phyloP scores from a whole-genome alignment of 1,284 basidiomycete genomes.

The Phaffia rhodozyma region DNA sequence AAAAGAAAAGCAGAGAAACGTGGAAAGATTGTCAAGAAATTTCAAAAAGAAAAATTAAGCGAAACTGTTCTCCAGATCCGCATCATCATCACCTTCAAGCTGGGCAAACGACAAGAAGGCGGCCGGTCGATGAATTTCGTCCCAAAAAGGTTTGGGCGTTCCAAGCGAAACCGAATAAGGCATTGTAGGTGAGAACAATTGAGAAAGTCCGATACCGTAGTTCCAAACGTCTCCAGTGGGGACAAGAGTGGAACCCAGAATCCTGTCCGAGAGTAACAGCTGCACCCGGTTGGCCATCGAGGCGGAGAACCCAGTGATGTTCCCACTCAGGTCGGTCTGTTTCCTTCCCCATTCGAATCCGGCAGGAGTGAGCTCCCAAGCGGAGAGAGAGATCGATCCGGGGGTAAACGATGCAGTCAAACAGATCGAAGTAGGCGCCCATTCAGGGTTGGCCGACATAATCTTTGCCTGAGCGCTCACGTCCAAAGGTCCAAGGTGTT shows the following conservation, averaged over 20 bases:
- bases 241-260: constrained; percentile 79
- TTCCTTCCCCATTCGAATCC: constrained; percentile 99
- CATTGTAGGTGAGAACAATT: constrained; percentile 75
- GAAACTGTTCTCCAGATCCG: constrained; percentile 66
- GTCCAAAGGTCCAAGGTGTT: constrained; percentile 83
- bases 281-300: constrained; percentile 97
- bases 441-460: constrained; percentile 91
- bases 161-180: constrained; percentile 80
- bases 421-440: constrained; percentile 88
- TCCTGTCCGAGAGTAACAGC: constrained; percentile 82
- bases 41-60: constrained; percentile 6
- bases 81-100: constrained; percentile 76
- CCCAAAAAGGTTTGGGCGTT: constrained; percentile 89
- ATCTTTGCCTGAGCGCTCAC: constrained; percentile 92
- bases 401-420: constrained; percentile 88
- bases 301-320: constrained; percentile 83
- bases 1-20: background rate
- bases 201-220: constrained; percentile 81
- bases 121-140: constrained; percentile 66
- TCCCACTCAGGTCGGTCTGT: constrained; percentile 71
- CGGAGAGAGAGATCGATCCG: constrained; percentile 87
- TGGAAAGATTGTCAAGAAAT: background rate
- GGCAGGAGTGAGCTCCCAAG: constrained; percentile 74
- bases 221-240: constrained; percentile 89
- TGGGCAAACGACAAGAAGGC: constrained; percentile 85